These are phyloP conservation scores for Yamadazyma takamatsuzukensis DNA, from an alignment of 805 yeast genomes.

Conservation along the genomic window DNA sequence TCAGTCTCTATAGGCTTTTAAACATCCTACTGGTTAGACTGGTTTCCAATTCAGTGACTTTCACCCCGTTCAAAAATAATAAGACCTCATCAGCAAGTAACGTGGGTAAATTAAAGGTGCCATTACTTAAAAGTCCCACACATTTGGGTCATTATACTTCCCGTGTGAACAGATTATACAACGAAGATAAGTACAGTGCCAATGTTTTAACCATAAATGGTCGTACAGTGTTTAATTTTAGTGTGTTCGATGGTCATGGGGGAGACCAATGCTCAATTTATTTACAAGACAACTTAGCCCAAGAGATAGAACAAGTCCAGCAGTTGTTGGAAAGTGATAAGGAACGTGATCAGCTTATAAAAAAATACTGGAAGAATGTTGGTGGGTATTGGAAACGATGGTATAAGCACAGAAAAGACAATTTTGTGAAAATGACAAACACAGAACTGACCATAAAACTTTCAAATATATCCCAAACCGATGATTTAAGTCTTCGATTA, in stretches of 20 bases:
- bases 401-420: slow-evolving; percentile 44
- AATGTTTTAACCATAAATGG: slow-evolving; percentile 44
- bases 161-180: slow-evolving; percentile 69
- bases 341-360: slow-evolving; percentile 39
- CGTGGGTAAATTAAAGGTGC: slow-evolving; percentile 43
- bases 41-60: slow-evolving; percentile 6
- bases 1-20: no score
- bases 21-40: no score
- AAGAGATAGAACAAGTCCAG: slow-evolving; percentile 46
- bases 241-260: slow-evolving; percentile 94
- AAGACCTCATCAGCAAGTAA: no score
- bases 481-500: slow-evolving; percentile 59
- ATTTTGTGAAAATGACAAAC: slow-evolving; percentile 24
- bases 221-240: slow-evolving; percentile 51
- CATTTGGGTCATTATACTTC: slow-evolving; percentile 77
- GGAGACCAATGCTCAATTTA: slow-evolving; percentile 71
- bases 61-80: no score
- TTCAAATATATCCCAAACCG: slow-evolving; percentile 20
- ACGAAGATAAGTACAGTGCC: slow-evolving; percentile 79
- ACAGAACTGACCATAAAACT: slow-evolving; percentile 15
- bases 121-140: slow-evolving; percentile 61
- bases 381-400: slow-evolving; percentile 88
- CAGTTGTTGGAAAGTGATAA: slow-evolving; percentile 24
- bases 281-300: slow-evolving; percentile 50
- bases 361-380: slow-evolving; percentile 53